Percentiles rank a stretch among this genome's conserved stretches.
Conservation (phyloP, 371 early-diverging fungal species). For the Apophysomyces elegans region DNA sequence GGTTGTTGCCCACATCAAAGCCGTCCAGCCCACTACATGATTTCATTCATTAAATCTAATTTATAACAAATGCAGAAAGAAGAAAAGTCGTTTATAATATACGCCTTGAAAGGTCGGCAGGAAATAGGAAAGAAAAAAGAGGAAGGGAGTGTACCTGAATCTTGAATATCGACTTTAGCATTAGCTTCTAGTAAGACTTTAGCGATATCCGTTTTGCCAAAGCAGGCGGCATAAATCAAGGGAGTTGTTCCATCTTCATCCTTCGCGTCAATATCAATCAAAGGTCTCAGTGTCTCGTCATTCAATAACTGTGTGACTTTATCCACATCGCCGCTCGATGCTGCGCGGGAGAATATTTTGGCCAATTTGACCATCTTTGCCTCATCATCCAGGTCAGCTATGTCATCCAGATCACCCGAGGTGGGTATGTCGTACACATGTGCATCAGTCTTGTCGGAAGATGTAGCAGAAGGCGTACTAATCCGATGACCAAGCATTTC, state of each 20-base stretch:
- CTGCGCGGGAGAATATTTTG: constrained; percentile 59
- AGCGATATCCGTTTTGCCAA: constrained; percentile 79
- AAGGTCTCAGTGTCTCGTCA: constrained; percentile 42
- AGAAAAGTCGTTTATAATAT: not conserved
- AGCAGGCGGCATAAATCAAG: constrained; percentile 88
- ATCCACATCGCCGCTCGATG: constrained; percentile 90
- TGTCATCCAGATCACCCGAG: constrained; percentile 14
- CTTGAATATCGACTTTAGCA: constrained; percentile 79
- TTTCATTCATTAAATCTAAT: constrained; percentile 1
- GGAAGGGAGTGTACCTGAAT: constrained; percentile 49
- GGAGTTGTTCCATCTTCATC: constrained; percentile 89
- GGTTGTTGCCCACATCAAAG: constrained; percentile 95
- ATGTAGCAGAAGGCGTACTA: constrained; percentile 18
- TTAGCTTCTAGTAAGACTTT: constrained; percentile 74
- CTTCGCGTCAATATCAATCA: constrained; percentile 76
- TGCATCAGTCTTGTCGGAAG: constrained; percentile 12
- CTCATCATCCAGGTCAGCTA: constrained; percentile 35
- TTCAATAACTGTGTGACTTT: constrained; percentile 76
- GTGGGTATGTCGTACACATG: constrained; percentile 3
- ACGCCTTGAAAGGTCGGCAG: no score
- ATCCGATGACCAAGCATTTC: constrained; percentile 35
- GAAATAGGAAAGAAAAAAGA: constrained; percentile 9
- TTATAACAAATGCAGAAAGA: not conserved
- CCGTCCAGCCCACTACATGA: constrained; percentile 86
- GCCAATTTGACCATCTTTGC: constrained; percentile 56